Evolutionary conservation across 2,329 filamentous ascomycete species (phyloP).

Genomic region (Neurospora crassa): DNA sequence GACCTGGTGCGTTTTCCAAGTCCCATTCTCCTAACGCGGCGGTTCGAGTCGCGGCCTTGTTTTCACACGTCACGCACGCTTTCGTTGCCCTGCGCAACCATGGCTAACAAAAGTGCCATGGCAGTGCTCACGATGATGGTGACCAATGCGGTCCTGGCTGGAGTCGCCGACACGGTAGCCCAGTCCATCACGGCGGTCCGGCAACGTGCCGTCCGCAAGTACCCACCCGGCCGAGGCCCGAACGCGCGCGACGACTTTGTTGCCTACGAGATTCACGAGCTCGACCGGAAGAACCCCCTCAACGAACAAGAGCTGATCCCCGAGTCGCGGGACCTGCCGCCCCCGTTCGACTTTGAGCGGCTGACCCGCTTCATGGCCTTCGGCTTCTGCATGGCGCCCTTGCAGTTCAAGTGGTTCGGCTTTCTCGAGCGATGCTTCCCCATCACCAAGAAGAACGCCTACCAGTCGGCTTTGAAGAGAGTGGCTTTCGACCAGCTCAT

Average conservation of each 20-base stretch:
- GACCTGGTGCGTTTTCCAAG: conserved; percentile 54
- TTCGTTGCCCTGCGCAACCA: neutral
- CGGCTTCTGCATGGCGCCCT: conserved; percentile 88
- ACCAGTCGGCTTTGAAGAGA: conserved; percentile 74
- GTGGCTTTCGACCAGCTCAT: conserved; percentile 88
- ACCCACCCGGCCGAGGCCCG: conserved; percentile 39
- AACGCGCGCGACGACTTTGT: conserved; percentile 61
- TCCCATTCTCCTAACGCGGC: neutral
- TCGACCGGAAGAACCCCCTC: conserved; percentile 70
- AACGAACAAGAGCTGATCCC: conserved; percentile 57
- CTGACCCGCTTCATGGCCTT: conserved; percentile 95
- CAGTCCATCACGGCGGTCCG: conserved; percentile 84
- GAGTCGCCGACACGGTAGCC: conserved; percentile 91
- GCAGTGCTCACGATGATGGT: conserved; percentile 96
- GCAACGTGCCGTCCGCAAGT: conserved; percentile 54
- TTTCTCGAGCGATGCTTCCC: conserved; percentile 78
- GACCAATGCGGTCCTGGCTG: conserved; percentile 90
- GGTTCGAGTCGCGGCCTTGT: neutral
- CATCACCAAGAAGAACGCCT: conserved; percentile 65
- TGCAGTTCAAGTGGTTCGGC: conserved; percentile 94
- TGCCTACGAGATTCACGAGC: conserved; percentile 80
- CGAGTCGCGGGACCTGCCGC: conserved; percentile 53
- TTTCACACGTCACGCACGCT: neutral
- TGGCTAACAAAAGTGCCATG: conserved; percentile 5
- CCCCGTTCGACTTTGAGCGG: conserved; percentile 91